phyloP scores from a whole-genome alignment of 2,329 filamentous ascomycete genomes.

The Xylariomycetidae sp. region DNA sequence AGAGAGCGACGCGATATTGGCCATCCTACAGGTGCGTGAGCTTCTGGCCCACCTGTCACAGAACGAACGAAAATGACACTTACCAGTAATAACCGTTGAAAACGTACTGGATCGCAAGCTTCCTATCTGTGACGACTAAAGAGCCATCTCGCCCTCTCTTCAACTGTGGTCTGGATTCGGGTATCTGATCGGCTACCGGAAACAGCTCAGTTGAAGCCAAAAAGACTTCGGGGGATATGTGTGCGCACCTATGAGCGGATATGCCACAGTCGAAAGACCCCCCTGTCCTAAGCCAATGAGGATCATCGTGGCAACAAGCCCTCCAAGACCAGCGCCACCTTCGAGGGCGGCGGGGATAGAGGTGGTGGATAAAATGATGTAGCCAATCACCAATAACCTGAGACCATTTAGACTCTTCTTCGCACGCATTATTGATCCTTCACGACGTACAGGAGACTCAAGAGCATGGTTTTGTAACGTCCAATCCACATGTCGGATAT shows the following conservation, averaged over 20 bases:
- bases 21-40: slow-evolving; percentile 3
- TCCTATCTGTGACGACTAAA: slow-evolving; percentile 4
- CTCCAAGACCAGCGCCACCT: slow-evolving; percentile 2
- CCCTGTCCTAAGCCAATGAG: slow-evolving; percentile 2
- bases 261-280: slow-evolving; percentile 5
- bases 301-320: slow-evolving; percentile 1
- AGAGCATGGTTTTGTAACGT: slow-evolving; percentile 6
- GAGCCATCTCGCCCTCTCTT: too few species aligned
- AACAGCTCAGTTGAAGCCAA: too few species aligned
- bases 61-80: not conserved
- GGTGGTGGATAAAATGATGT: slow-evolving; percentile 2
- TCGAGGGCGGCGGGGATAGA: slow-evolving; percentile 1
- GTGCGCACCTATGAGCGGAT: slow-evolving; percentile 5
- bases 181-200: not conserved
- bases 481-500: slow-evolving; percentile 5
- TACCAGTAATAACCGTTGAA: slow-evolving; percentile 5
- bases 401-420: not conserved
- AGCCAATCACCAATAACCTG: slow-evolving; percentile 1
- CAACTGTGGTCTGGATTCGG: not conserved
- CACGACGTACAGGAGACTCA: slow-evolving; percentile 2
- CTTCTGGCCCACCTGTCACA: too few species aligned
- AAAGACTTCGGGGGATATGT: too few species aligned
- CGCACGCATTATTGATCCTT: not conserved
- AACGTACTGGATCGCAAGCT: slow-evolving; percentile 5
- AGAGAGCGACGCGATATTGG: slow-evolving; percentile 4